Base-by-base conservation (phyloP, 768 basidiomycete species). In the Suillus decipiens region DNA sequence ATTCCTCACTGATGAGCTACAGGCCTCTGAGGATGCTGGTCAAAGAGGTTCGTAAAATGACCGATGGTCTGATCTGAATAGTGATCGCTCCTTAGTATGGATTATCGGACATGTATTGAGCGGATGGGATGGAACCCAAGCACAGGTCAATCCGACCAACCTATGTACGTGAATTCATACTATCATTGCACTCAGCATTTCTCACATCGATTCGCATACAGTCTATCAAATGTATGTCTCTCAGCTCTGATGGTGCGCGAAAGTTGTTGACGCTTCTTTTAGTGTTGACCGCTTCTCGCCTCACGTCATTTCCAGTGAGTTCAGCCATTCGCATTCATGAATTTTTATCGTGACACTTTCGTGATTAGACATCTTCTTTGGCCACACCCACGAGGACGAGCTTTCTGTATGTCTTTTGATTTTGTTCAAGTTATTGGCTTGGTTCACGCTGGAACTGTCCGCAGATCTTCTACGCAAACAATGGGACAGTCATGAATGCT, bases 381-480 rank as follows among this genome's bases (percentile, higher is more conserved):
- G 90, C 22, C 90, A 91, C 67, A 86, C 86, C 0, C 89, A 90
- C 65, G 87, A 90, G 69, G 89, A 90, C 71, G 80, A 89, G 69
- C 72, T 89, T 53, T 83, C 82, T 48, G 88, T 89, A 64, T 22
- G 72, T 67, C 31, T 34, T 43, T 11, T 43, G 19, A 9, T 41
- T n/a, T 10, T 19, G 19, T 43, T n/a, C 19, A n/a, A 17, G 19
- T 33, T 50, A 4, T 37, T 28, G 17, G 1, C 19, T 36, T 33
- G 15, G 11, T 8, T 43, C 4, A 14, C 22, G 12, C 17, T 45
- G 17, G 39, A 24, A 56, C 12, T 48, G 1, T 12, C 53, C 45
- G 15, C 58, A 89, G 87, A 86, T 90, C 50, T 90, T 84, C 71
- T 90, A 90, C 67, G 75, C 83, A 4, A 89, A 91, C 73, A 90